Percentiles rank a stretch among this genome's conserved stretches.
phyloP scores from a whole-genome alignment of 352 stramenopile species.

The Pythium apleroticum region DNA sequence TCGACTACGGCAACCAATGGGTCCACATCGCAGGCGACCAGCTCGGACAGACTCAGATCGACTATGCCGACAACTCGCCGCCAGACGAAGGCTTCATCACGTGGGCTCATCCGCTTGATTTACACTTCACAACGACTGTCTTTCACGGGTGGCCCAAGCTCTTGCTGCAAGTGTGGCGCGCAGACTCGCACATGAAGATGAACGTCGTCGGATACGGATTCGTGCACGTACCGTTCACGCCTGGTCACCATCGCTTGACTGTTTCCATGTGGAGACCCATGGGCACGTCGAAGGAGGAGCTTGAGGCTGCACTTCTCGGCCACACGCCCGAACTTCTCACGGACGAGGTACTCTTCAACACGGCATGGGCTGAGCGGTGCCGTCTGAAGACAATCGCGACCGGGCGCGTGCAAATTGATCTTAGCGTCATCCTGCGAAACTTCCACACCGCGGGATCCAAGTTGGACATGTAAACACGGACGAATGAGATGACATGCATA shows the following conservation, averaged over 20 bases:
- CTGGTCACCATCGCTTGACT: constrained; percentile 47
- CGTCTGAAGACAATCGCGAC: constrained; percentile 65
- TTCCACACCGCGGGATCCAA: constrained; percentile 23
- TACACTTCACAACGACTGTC: constrained; percentile 57
- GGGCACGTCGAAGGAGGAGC: constrained; percentile 47
- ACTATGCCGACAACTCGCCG: constrained; percentile 34
- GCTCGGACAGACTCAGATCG: constrained; percentile 62
- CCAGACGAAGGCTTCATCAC: constrained; percentile 32
- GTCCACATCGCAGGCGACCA: constrained; percentile 58
- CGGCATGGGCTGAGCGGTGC: constrained; percentile 58
- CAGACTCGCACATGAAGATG: constrained; percentile 47
- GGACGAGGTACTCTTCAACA: constrained; percentile 59
- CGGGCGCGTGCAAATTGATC: constrained; percentile 44
- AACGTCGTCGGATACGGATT: constrained; percentile 64
- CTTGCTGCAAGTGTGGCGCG: constrained; percentile 63
- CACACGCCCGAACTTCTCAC: constrained; percentile 52
- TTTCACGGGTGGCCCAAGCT: constrained; percentile 69
- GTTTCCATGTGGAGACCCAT: constrained; percentile 62
- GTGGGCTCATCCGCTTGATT: constrained; percentile 67
- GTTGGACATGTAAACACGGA: constrained; percentile 26
- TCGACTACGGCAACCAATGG: constrained; percentile 63
- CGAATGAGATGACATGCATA: not conserved
- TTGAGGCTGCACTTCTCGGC: constrained; percentile 48
- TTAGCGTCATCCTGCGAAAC: constrained; percentile 56
- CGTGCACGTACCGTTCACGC: constrained; percentile 48